Percentiles rank a stretch among this genome's conserved stretches.
Conservation (phyloP, 352 stramenopile species). For the Blastocystis sp. region DNA sequence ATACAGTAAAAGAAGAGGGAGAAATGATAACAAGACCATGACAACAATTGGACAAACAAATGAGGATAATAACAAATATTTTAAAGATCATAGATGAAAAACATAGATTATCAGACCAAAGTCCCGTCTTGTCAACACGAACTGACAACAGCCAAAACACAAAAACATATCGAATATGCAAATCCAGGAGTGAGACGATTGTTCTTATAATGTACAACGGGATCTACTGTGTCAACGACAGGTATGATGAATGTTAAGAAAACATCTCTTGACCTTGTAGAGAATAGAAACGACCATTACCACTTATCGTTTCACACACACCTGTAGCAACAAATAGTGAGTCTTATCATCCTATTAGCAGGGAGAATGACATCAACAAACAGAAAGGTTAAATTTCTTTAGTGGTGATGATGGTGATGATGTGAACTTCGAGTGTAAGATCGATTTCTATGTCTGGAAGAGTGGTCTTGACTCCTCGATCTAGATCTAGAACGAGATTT, state of each 20-base stretch:
- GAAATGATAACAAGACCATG: background rate
- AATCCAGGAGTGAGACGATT: too few species aligned
- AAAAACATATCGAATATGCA: too few species aligned
- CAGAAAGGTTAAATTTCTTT: too few species aligned
- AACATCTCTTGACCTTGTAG: background rate
- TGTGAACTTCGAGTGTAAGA: background rate
- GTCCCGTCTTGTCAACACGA: constrained; percentile 2
- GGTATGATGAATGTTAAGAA: too few species aligned
- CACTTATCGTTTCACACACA: background rate
- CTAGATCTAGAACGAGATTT: background rate
- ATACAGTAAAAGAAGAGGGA: background rate
- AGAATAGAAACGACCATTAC: background rate
- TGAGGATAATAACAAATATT: background rate
- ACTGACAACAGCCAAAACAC: background rate
- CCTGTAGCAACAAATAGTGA: too few species aligned
- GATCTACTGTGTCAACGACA: too few species aligned
- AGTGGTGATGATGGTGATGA: background rate
- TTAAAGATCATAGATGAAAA: background rate
- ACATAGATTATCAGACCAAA: background rate
- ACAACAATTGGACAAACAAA: background rate
- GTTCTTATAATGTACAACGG: too few species aligned
- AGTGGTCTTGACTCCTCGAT: background rate
- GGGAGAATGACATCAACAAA: too few species aligned
- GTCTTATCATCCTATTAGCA: too few species aligned
- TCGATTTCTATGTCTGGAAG: background rate